These are phyloP conservation scores for Hygrophila difformis DNA, from an alignment of 257 asterid species.

Conservation along the genomic window DNA sequence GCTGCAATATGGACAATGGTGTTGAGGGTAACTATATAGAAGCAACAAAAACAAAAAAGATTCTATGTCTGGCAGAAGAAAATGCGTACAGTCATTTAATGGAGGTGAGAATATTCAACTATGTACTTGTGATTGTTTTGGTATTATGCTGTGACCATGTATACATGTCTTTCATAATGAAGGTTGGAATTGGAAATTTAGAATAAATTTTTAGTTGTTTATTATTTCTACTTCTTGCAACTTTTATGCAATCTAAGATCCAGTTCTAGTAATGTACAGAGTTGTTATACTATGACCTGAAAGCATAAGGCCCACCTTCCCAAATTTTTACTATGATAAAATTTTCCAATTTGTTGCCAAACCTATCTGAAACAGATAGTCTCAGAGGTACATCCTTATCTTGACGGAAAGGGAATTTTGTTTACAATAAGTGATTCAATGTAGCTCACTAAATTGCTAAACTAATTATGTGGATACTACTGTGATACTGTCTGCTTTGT, in stretches of 20 bases:
- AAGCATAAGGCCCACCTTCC: no score
- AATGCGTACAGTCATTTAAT: conserved; percentile 83
- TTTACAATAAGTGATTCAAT: not conserved
- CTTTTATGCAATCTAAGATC: not conserved
- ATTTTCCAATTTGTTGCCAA: no score
- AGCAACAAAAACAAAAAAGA: conserved; percentile 24
- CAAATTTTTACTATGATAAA: no score
- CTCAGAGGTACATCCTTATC: conserved; percentile 1
- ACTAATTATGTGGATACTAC: not conserved
- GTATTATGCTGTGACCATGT: conserved; percentile 1
- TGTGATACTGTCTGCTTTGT: no score
- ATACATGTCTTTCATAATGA: not conserved
- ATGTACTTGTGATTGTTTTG: not conserved
- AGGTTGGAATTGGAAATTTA: no score
- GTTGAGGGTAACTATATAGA: conserved; percentile 36
- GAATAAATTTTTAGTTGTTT: no score
- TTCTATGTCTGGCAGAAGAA: conserved; percentile 54
- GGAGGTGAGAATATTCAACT: conserved; percentile 54
- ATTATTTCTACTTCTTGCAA: no score
- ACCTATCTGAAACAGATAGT: not conserved
- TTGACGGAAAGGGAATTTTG: not conserved
- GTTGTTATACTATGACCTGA: no score
- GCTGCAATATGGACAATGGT: conserved; percentile 33
- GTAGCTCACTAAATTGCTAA: not conserved
- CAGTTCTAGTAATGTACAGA: no score